Percentiles rank a stretch among this genome's conserved stretches.
Conservation (phyloP, 129 eudicot genomes). For the Sambucus nigra region DNA sequence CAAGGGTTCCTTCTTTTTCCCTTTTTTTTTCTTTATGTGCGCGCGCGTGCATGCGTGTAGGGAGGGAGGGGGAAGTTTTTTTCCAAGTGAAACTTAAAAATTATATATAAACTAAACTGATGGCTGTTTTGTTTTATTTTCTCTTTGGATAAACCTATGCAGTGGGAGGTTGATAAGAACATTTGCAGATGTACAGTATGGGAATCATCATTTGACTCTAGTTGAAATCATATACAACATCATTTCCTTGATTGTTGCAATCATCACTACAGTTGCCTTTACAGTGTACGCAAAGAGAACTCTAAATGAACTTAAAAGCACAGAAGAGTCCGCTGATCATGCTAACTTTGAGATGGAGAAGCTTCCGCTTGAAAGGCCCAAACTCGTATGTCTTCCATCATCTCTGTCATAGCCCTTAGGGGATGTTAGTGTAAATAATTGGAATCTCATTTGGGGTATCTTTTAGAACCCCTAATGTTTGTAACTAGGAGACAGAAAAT, state of each 20-base stretch:
- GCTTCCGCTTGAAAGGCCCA: constrained; percentile 62
- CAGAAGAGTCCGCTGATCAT: constrained; percentile 23
- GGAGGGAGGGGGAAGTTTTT: no score
- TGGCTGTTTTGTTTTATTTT: neutral
- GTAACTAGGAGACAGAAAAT: constrained; percentile 24
- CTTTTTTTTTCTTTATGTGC: neutral
- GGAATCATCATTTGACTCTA: constrained; percentile 51
- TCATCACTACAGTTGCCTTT: constrained; percentile 46
- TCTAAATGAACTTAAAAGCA: constrained; percentile 39
- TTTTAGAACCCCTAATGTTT: constrained; percentile 26
- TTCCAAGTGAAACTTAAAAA: no score
- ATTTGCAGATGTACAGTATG: constrained; percentile 68
- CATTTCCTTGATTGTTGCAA: constrained; percentile 64
- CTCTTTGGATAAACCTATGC: constrained; percentile 20
- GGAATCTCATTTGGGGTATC: constrained; percentile 9
- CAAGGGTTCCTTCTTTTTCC: neutral
- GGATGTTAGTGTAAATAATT: constrained; percentile 33
- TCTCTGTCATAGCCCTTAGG: constrained; percentile 21
- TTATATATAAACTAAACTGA: neutral
- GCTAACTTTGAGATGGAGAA: constrained; percentile 34
- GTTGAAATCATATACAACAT: constrained; percentile 78
- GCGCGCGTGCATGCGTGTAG: no score
- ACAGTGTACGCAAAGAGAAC: constrained; percentile 62
- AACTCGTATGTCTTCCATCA: constrained; percentile 21
- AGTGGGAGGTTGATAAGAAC: constrained; percentile 86